Conservation (phyloP, 768 basidiomycete species). For the Suillus clintonianus region DNA sequence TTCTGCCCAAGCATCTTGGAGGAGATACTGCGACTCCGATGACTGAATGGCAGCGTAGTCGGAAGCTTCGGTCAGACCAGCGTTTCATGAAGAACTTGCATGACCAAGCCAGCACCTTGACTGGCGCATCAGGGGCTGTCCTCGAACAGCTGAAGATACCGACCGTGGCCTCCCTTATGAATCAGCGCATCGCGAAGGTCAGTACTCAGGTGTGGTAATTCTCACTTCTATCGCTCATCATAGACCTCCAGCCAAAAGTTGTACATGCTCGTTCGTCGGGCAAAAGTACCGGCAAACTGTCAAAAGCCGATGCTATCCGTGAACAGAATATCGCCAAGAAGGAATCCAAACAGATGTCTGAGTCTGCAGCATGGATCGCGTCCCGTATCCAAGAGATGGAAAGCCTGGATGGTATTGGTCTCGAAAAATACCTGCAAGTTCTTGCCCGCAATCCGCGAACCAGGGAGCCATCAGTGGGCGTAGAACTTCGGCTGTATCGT, state of each 20-base stretch:
- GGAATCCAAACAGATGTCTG: constrained; percentile 38
- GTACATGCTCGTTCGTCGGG: constrained; percentile 19
- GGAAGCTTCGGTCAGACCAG: constrained; percentile 48
- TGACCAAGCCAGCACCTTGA: constrained; percentile 60
- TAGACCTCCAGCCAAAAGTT: constrained; percentile 13
- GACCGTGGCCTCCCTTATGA: constrained; percentile 31
- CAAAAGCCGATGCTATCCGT: constrained; percentile 43
- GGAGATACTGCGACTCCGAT: constrained; percentile 38
- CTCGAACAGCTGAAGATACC: constrained; percentile 59
- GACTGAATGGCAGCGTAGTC: constrained; percentile 39
- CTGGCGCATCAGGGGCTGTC: constrained; percentile 57
- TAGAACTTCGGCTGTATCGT: constrained; percentile 54
- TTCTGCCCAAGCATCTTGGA: constrained; percentile 57
- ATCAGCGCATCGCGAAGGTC: constrained; percentile 15
- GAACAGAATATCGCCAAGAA: constrained; percentile 49
- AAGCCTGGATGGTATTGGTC: constrained; percentile 29
- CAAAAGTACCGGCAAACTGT: constrained; percentile 29
- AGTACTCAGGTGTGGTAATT: background rate
- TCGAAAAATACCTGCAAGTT: constrained; percentile 35
- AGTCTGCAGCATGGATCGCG: constrained; percentile 53
- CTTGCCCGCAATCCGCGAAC: constrained; percentile 49
- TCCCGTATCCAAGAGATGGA: constrained; percentile 44
- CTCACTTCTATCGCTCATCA: background rate
- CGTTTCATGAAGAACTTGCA: constrained; percentile 58
- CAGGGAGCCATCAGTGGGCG: constrained; percentile 43